phyloP scores from a whole-genome alignment of 140 eudicot genomes.

The Stevia rebaudiana region DNA sequence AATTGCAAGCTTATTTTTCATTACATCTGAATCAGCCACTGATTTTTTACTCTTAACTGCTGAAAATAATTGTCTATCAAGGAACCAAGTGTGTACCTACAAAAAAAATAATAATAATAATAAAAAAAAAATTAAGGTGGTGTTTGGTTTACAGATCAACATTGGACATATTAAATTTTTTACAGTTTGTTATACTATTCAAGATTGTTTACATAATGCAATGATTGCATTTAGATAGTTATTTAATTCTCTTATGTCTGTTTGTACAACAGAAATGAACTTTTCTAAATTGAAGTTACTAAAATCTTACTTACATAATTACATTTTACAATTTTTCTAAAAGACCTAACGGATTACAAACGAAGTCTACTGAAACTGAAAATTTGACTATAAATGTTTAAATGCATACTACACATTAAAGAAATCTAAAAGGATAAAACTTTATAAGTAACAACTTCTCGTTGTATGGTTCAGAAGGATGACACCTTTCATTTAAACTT shows the following conservation, averaged over 20 bases:
- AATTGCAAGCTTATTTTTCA: slow-evolving; percentile 19
- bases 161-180: neutral
- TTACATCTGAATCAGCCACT: slow-evolving; percentile 11
- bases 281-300: neutral
- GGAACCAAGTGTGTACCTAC: slow-evolving; percentile 62
- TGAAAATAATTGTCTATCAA: slow-evolving; percentile 36
- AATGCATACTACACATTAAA: neutral
- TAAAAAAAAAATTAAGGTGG: neutral
- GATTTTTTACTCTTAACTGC: slow-evolving; percentile 28
- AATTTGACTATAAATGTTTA: neutral
- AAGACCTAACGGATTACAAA: neutral
- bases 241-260: neutral
- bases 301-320: neutral
- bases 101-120: slow-evolving; percentile 3
- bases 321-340: neutral
- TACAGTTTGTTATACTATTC: neutral
- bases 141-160: neutral
- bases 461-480: neutral
- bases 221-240: neutral
- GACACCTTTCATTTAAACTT: neutral
- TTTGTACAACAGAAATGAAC: neutral
- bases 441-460: neutral
- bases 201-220: neutral
- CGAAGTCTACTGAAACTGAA: neutral
- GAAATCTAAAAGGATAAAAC: neutral